These are phyloP conservation scores for Populus euphratica DNA, from an alignment of 345 rosid genomes.

Conservation along the genomic window DNA sequence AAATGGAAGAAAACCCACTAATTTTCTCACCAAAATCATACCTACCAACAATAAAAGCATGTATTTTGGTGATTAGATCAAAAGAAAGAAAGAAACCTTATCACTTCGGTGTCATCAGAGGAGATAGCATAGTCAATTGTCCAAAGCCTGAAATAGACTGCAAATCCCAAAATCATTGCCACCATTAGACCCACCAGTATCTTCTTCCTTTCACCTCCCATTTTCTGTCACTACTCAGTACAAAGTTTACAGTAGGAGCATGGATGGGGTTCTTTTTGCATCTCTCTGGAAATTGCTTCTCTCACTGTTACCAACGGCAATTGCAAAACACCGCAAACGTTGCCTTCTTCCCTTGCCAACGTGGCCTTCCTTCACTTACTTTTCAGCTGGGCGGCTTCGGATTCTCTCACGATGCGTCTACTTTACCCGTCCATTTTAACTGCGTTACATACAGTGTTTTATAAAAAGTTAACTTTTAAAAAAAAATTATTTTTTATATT, in stretches of 20 bases:
- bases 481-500: too few relatives aligned
- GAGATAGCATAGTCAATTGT: constrained; percentile 65
- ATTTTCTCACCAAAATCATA: not conserved
- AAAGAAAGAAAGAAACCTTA: constrained; percentile 44
- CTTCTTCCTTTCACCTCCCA: constrained; percentile 51
- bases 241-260: not conserved
- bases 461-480: too few relatives aligned
- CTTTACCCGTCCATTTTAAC: too few relatives aligned
- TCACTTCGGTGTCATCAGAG: constrained; percentile 53
- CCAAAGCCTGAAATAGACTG: constrained; percentile 74
- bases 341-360: not conserved
- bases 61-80: not conserved
- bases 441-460: too few relatives aligned
- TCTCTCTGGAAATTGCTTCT: not conserved
- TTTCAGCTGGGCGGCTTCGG: not conserved
- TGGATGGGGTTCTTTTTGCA: too few relatives aligned
- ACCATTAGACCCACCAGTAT: constrained; percentile 41
- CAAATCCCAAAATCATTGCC: constrained; percentile 58
- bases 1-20: constrained; percentile 10
- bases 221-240: constrained; percentile 3
- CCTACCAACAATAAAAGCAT: not conserved
- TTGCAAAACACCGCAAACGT: not conserved
- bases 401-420: not conserved
- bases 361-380: not conserved
- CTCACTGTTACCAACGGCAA: not conserved